phyloP scores from a whole-genome alignment of 352 stramenopile genomes.

The Peronospora destructor region DNA sequence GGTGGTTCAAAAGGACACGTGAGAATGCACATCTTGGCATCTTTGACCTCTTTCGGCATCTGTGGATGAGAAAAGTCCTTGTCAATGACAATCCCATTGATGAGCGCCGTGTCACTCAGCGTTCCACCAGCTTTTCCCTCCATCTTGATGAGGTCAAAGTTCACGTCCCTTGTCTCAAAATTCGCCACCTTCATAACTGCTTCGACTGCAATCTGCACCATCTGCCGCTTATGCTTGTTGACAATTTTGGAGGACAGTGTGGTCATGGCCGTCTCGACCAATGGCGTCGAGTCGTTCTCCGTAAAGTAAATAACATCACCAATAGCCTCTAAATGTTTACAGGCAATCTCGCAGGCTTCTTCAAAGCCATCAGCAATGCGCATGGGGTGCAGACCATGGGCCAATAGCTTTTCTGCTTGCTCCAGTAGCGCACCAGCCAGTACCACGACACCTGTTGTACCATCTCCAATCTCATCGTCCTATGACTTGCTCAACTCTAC shows the following conservation, averaged over 20 bases:
- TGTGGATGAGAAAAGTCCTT: slow-evolving; percentile 99
- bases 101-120: slow-evolving; percentile 96
- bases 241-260: slow-evolving; percentile 99
- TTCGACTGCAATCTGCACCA: slow-evolving; percentile 98
- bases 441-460: slow-evolving; percentile 99
- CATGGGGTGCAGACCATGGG: slow-evolving; percentile 96
- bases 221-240: slow-evolving; percentile 97
- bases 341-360: slow-evolving; percentile 94
- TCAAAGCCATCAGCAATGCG: slow-evolving; percentile 98
- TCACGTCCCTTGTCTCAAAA: slow-evolving; percentile 97
- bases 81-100: slow-evolving; percentile 98
- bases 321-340: slow-evolving; percentile 93
- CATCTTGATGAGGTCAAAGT: slow-evolving; percentile 99
- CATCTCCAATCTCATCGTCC: slow-evolving; percentile 99
- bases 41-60: slow-evolving; percentile 95
- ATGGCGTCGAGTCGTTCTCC: slow-evolving; percentile 89
- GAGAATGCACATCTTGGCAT: slow-evolving; percentile 98
- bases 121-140: slow-evolving; percentile 97
- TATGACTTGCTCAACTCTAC: slow-evolving; percentile 98
- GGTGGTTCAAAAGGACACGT: slow-evolving; percentile 99
- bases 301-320: slow-evolving; percentile 95
- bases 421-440: slow-evolving; percentile 95
- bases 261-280: slow-evolving; percentile 97
- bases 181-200: slow-evolving; percentile 97
- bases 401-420: slow-evolving; percentile 95